Percentiles rank a stretch among this genome's conserved stretches.
Evolutionary conservation across 2,329 filamentous ascomycete genomes (phyloP).

Genomic region (Calonectria pteridis): DNA sequence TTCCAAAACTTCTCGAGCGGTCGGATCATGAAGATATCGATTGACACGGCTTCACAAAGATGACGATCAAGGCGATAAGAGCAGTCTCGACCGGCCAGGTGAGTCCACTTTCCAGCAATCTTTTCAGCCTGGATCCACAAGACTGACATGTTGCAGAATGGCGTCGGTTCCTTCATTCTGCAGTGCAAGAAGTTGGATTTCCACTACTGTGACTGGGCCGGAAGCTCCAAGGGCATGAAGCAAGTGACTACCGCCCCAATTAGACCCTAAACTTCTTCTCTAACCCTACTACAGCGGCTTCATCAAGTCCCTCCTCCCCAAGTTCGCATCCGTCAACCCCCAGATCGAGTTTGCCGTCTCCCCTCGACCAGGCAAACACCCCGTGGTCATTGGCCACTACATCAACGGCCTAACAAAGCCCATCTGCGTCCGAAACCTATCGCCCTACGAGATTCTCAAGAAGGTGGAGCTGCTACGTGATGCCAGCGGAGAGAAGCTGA

Average conservation of each 20-base stretch:
- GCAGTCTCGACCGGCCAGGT: slow-evolving; percentile 68
- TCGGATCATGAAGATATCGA: slow-evolving; percentile 45
- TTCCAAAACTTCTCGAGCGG: slow-evolving; percentile 36
- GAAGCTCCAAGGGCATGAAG: slow-evolving; percentile 96
- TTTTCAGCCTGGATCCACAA: background rate
- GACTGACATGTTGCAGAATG: slow-evolving; percentile 74
- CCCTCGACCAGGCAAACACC: slow-evolving; percentile 89
- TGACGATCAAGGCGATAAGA: slow-evolving; percentile 68
- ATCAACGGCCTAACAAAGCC: slow-evolving; percentile 90
- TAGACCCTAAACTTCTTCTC: slow-evolving; percentile 2
- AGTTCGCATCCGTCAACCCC: slow-evolving; percentile 85
- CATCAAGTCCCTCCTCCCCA: slow-evolving; percentile 80
- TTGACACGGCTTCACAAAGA: slow-evolving; percentile 54
- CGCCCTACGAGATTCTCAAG: slow-evolving; percentile 81
- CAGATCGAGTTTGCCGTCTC: slow-evolving; percentile 93
- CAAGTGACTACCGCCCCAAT: slow-evolving; percentile 55
- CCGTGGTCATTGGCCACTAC: slow-evolving; percentile 89
- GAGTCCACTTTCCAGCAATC: slow-evolving; percentile 36
- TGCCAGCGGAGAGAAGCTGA: slow-evolving; percentile 81
- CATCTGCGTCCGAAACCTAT: slow-evolving; percentile 89
- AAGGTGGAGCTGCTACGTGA: slow-evolving; percentile 82
- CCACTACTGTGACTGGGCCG: slow-evolving; percentile 97
- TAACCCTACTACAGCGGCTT: slow-evolving; percentile 72
- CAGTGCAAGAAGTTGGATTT: slow-evolving; percentile 97
- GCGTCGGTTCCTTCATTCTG: slow-evolving; percentile 94